A percentile compares a stretch with the other conserved stretches of the same genome.
Conservation (phyloP, 106 monocot species). For the Dactylorhiza incarnata region DNA sequence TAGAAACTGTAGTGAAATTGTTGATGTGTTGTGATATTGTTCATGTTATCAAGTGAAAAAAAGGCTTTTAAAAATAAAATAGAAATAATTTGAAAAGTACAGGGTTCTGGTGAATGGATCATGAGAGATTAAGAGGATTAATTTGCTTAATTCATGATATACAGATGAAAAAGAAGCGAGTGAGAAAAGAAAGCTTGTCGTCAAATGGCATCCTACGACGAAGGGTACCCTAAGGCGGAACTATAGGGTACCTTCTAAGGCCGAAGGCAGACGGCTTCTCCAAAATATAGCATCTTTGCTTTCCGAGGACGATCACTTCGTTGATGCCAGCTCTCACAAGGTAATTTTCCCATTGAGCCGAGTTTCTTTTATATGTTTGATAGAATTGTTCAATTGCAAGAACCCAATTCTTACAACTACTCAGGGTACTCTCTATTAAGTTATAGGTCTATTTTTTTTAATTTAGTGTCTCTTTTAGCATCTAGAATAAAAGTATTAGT, state of each 20-base stretch:
- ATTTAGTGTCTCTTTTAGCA: too few relatives aligned
- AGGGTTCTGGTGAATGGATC: background rate
- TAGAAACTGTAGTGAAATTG: background rate
- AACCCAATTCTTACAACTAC: too few relatives aligned
- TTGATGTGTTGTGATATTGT: background rate
- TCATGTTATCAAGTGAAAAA: background rate
- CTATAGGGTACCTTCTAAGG: slow-evolving; percentile 79
- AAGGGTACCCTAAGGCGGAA: slow-evolving; percentile 91
- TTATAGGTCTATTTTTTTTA: too few relatives aligned
- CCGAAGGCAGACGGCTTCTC: slow-evolving; percentile 67
- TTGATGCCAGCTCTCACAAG: slow-evolving; percentile 84
- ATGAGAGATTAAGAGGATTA: background rate
- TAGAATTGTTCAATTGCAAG: too few relatives aligned
- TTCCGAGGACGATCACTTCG: slow-evolving; percentile 86
- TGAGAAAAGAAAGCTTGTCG: slow-evolving; percentile 66
- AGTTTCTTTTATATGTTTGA: too few relatives aligned
- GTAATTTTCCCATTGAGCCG: slow-evolving; percentile 15
- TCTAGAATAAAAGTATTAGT: too few relatives aligned
- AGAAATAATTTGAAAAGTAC: background rate
- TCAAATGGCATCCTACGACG: slow-evolving; percentile 90
- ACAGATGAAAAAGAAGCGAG: slow-evolving; percentile 64
- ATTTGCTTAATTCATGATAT: slow-evolving; percentile 1
- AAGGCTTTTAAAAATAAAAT: too few relatives aligned
- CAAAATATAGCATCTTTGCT: slow-evolving; percentile 77
- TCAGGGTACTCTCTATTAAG: too few relatives aligned